Evolutionary conservation across 805 yeast genomes (phyloP), one percentile per base, ranked within the genome.

Genomic region (Zygoascus flipseniorum): DNA sequence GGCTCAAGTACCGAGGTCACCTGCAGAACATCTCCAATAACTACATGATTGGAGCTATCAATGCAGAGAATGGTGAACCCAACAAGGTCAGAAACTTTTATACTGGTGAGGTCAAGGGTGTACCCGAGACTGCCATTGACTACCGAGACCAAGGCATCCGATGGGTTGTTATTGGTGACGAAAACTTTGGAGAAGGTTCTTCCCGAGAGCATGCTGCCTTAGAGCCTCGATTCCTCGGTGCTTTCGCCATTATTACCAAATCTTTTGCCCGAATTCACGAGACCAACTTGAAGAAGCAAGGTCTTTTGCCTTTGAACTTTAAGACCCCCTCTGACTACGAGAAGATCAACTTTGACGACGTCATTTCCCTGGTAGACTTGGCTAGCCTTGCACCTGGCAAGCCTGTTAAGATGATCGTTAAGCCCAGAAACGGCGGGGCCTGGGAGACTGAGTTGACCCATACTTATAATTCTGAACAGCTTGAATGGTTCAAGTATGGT

Each of bases 1-100:
- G 98, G 98, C 86, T 92, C 82, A 92, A 92, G 79, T 92, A 92
- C 90, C 87, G 97, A 81, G 98, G 98, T 76, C 98, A 92, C 79
- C 81, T 92, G 78, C 90, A 89, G 79, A 92, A 92, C 85, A 92
- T 92, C 71, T 89, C 97, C 64, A 89, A 92, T 83, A 92, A 92
- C 82, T 92, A 93, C 78, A 90, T 92, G 96, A 92, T 92, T 80
- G 98, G 98, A 80, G 98, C 99, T 63, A 89, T 83, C 72, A 92
- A 92, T 76, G 89, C 89, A 69, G 97, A 85, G 77, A 92, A 92
- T 75, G 86, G 83, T 62, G 86, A 92, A 81, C 95, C 95, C 61
- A 92, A 92, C 86, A 76, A 76, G 67, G 82, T 92, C 63, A 86
- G 80, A 79, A 89, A 92, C 81, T 84, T 79, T 69, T 82, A 83